Percentiles rank a stretch among this genome's conserved stretches.
phyloP scores from a whole-genome alignment of 2,329 filamentous ascomycete genomes.

The Xylariaceae sp. region DNA sequence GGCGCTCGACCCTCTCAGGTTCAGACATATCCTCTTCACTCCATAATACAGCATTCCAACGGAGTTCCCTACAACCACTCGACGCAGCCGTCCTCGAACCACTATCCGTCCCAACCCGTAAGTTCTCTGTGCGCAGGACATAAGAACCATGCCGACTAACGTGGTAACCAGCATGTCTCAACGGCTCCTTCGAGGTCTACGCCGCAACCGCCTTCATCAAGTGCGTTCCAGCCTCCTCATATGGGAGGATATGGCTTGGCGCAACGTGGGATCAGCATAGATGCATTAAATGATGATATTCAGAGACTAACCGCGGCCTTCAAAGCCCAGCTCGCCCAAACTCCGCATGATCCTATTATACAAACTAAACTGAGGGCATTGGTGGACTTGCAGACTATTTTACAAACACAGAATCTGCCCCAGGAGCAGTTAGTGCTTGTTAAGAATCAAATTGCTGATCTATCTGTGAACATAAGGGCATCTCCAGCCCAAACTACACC shows the following conservation, averaged over 20 bases:
- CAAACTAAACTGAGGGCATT: slow-evolving; percentile 80
- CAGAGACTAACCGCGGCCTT: slow-evolving; percentile 70
- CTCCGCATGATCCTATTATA: slow-evolving; percentile 69
- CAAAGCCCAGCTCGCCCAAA: slow-evolving; percentile 69
- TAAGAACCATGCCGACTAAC: slow-evolving; percentile 14
- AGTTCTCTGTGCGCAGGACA: neutral
- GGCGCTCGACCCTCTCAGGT: slow-evolving; percentile 39
- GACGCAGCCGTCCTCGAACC: slow-evolving; percentile 23
- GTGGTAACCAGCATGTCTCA: slow-evolving; percentile 11
- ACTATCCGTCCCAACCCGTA: slow-evolving; percentile 35
- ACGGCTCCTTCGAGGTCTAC: slow-evolving; percentile 37
- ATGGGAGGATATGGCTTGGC: slow-evolving; percentile 39
- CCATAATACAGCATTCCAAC: slow-evolving; percentile 38
- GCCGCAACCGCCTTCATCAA: slow-evolving; percentile 38
- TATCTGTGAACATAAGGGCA: slow-evolving; percentile 62
- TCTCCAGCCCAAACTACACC: slow-evolving; percentile 41
- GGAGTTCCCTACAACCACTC: slow-evolving; percentile 29
- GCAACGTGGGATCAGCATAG: slow-evolving; percentile 56
- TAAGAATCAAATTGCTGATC: slow-evolving; percentile 76
- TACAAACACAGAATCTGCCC: slow-evolving; percentile 73
- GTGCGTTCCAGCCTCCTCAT: slow-evolving; percentile 42
- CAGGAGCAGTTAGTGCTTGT: slow-evolving; percentile 79
- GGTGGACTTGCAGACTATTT: slow-evolving; percentile 74
- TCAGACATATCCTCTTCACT: slow-evolving; percentile 33
- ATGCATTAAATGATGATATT: slow-evolving; percentile 78